Evolutionary conservation across 441 rosid species (phyloP).

Genomic region (Aleurites moluccanus): DNA sequence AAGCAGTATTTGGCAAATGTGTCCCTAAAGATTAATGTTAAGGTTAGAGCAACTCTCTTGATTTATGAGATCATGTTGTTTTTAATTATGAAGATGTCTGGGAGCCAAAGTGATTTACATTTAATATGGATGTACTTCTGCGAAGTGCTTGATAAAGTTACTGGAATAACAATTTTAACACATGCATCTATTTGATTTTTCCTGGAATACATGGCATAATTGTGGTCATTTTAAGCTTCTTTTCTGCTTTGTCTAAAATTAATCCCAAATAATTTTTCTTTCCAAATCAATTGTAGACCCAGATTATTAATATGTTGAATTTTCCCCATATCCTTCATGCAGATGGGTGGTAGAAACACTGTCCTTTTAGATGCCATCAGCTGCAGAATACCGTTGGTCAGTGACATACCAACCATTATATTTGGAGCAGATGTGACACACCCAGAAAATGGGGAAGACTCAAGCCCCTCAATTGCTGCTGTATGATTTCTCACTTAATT

Average conservation of each 20-base stretch:
- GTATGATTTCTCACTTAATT: slow-evolving; percentile 37
- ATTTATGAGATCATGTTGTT: not conserved
- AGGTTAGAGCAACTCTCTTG: slow-evolving; percentile 13
- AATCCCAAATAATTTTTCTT: not conserved
- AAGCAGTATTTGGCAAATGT: slow-evolving; percentile 30
- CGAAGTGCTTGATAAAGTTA: not conserved
- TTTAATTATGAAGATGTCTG: not conserved
- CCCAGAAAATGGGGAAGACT: slow-evolving; percentile 95
- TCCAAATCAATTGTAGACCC: not conserved
- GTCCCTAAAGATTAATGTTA: slow-evolving; percentile 29
- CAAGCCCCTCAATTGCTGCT: slow-evolving; percentile 97
- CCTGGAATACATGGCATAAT: not conserved
- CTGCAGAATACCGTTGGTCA: slow-evolving; percentile 89
- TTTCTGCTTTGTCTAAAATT: not conserved
- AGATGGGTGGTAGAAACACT: slow-evolving; percentile 99
- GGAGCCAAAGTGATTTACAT: not conserved
- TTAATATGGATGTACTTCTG: not conserved
- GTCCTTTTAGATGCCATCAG: slow-evolving; percentile 94
- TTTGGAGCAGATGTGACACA: slow-evolving; percentile 99
- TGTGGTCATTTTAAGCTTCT: not conserved
- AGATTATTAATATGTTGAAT: not conserved
- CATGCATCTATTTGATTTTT: not conserved
- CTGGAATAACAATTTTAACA: not conserved
- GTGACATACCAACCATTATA: slow-evolving; percentile 94
- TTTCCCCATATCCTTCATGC: slow-evolving; percentile 21